Evolutionary conservation across 2,329 filamentous ascomycete species (phyloP), one percentile per base, ranked within the genome.

Genomic region (Trichoderma sp.): DNA sequence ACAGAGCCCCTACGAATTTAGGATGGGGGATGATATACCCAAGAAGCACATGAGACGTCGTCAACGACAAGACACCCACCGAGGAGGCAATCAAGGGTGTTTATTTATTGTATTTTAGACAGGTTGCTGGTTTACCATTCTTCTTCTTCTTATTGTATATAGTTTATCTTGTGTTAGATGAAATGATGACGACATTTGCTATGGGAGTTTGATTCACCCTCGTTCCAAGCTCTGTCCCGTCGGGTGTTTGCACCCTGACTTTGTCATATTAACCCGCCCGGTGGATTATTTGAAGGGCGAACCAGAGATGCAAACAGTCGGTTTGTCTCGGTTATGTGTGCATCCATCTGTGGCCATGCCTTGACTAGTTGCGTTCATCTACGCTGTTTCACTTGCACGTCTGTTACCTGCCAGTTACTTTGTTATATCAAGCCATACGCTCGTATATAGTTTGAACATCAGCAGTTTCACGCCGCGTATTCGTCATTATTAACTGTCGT

Each of bases 21-120:
- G 3, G 43, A 32, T 47, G 26, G 65, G 65, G 34, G 53, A 60
- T 60, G 65, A 60, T 60, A 68, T 68, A 68, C 65, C 65, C 65
- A 43, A 34, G n/a, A 7, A 32, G 36, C 53, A 34, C 34, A 39
- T 24, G 24, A 43, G 9, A 32, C 51, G n/a, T 15, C 24, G 11
- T 60, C 53, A 11, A 68, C 6, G 18, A 32, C 11, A 43, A 36
- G 34, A 26, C 51, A 68, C 18, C 32, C 30, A 32, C 39, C 24
- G 62, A 32, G 18, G 28, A 65, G 8, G 62, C 28, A 32, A 21
- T 14, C 24, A 32, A 26, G 43, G 18, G 28, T 60, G 34, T 43
- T 15, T 58, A 43, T 47, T 60, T 26, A 68, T 26, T 68, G 53
- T 68, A 68, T 47, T 47, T 43, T 68, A 68, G 36, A 68, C 21